Base-by-base conservation (phyloP, 2,329 filamentous ascomycete genomes). In the Fusarium sp. region DNA sequence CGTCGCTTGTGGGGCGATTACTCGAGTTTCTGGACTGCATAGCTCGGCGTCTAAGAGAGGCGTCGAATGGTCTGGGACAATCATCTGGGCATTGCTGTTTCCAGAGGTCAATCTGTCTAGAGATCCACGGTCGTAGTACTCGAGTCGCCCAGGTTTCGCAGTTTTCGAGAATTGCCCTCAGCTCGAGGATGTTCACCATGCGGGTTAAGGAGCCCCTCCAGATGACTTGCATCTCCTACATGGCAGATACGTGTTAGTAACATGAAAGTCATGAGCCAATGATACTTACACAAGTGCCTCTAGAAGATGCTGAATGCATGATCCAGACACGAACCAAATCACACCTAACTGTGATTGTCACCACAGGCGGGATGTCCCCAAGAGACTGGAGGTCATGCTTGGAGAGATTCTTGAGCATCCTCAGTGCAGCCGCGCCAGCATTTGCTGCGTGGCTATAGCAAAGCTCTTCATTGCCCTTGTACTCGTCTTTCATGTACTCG, bases 111-210 rank as follows among this genome's bases (percentile, higher is more conserved):
- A 75, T 70, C 37, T 74, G 73, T 11, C 48, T 52, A 24, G 73
- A 75, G 13, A 75, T 72, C 66, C 67, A 68, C 4, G 73, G 73
- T 7, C 68, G 45, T 14, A 75, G 43, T 5, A 65, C 68, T 22
- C 68, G 64, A 61, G 69, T 70, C 16, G 67, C 71, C 66, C 69
- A 74, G 5, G 68, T 75, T 31, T 72, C 66, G 7, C 71, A 60
- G 57, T 75, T 75, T 20, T 75, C 67, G 16, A 75, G 67, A n/a
- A 75, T 70, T 9, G 71, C 65, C 52, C 61, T 56, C 18, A 75
- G 41, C 27, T 69, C 41, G 22, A 72, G 62, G 10, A 74, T 59
- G 50, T 72, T 64, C 31, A 70, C 35, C 27, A 73, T 58, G n/a
- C 13, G 13, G 9, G 64, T 75, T 45, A 74, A 33, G 35, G 73